These are phyloP conservation scores for Epichloe scottii DNA, from an alignment of 2,329 filamentous ascomycete genomes.

Conservation along the genomic window DNA sequence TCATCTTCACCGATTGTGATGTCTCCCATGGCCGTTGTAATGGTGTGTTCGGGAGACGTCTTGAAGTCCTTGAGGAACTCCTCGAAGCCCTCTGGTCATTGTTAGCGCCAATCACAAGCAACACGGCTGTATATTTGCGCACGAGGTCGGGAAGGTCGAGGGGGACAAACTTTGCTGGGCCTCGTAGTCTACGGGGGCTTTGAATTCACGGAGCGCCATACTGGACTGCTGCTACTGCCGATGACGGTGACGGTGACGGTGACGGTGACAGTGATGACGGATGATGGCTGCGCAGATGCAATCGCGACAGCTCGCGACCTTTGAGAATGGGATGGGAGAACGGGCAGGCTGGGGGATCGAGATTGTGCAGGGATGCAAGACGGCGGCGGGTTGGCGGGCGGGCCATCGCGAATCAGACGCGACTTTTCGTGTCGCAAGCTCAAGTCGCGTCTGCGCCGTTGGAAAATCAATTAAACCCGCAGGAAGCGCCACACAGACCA, in stretches of 20 bases:
- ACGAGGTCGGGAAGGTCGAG: not conserved
- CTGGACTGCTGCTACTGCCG: slow-evolving; percentile 11
- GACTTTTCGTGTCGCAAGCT: slow-evolving; percentile 20
- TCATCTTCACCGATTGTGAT: slow-evolving; percentile 82
- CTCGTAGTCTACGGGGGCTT: slow-evolving; percentile 72
- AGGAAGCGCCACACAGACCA: not conserved
- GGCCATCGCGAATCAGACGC: slow-evolving; percentile 13
- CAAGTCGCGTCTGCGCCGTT: slow-evolving; percentile 13
- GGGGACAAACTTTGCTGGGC: slow-evolving; percentile 60
- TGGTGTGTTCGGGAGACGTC: slow-evolving; percentile 54
- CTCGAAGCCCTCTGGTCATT: slow-evolving; percentile 58
- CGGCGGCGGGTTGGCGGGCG: not conserved
- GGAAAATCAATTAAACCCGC: slow-evolving; percentile 9
- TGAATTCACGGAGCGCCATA: slow-evolving; percentile 81
- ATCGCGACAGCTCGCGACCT: slow-evolving; percentile 9
- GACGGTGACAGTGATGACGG: not conserved
- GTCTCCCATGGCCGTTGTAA: slow-evolving; percentile 70
- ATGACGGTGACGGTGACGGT: not conserved
- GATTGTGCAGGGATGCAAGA: slow-evolving; percentile 13
- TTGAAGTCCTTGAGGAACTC: slow-evolving; percentile 86
- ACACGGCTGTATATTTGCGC: not conserved
- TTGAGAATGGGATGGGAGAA: slow-evolving; percentile 10
- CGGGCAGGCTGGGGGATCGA: slow-evolving; percentile 17
- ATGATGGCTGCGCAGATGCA: not conserved
- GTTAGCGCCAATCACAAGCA: not conserved